Percentiles rank a stretch among this genome's conserved stretches.
Evolutionary conservation across 768 basidiomycete genomes (phyloP).

Genomic region (Pisolithus orientalis): DNA sequence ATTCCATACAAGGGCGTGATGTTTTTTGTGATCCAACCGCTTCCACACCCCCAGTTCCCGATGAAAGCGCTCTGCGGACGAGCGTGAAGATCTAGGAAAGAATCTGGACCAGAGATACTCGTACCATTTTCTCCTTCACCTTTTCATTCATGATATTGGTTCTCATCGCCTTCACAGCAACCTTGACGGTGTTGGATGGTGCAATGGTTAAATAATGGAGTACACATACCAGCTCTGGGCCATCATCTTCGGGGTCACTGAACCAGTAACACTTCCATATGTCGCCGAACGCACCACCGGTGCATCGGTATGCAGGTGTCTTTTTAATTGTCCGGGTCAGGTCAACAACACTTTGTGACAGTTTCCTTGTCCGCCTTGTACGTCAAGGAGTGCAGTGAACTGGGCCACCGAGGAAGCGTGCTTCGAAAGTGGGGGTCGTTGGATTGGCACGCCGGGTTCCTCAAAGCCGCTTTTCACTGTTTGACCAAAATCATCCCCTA

Average conservation of each 20-base stretch:
- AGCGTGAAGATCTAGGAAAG: accelerated
- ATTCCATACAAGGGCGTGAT: constrained; percentile 25
- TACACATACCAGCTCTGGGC: neutral
- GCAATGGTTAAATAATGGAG: neutral
- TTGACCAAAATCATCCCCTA: neutral
- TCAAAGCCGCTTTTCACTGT: neutral
- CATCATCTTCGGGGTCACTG: neutral
- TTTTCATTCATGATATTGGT: neutral
- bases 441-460: neutral
- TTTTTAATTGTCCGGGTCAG: neutral
- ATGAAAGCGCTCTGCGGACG: constrained; percentile 11
- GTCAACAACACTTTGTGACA: neutral
- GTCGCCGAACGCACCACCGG: neutral
- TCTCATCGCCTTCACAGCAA: constrained; percentile 19
- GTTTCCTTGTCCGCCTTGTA: neutral
- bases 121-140: constrained; percentile 1
- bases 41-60: constrained; percentile 27
- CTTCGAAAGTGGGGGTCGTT: neutral
- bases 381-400: neutral
- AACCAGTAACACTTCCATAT: constrained; percentile 1
- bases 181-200: constrained; percentile 4
- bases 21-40: constrained; percentile 17
- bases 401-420: neutral
- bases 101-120: neutral
- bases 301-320: neutral